These are phyloP conservation scores for Sorghum bicolor DNA, from an alignment of 176 grass and related monocot genomes.

Conservation along the genomic window DNA sequence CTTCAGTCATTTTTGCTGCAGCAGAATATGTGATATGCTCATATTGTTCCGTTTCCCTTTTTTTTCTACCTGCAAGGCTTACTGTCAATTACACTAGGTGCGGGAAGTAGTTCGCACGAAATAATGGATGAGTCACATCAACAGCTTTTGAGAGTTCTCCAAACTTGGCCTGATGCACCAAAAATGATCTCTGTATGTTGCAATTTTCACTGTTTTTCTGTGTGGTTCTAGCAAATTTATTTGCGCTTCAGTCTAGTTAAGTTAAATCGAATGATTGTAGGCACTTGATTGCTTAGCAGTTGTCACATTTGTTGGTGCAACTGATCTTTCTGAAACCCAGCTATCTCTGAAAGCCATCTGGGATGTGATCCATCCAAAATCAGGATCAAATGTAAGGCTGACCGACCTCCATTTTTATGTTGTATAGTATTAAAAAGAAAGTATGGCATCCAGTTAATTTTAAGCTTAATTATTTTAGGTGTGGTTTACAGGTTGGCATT, in stretches of 20 bases:
- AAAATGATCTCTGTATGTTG: constrained; percentile 71
- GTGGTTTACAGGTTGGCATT: neutral
- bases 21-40: constrained; percentile 17
- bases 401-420: neutral
- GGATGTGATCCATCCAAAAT: constrained; percentile 89
- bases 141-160: constrained; percentile 59
- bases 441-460: neutral
- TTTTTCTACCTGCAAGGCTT: constrained; percentile 48
- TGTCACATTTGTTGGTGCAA: constrained; percentile 72
- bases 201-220: neutral
- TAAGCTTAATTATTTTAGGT: constrained; percentile 15
- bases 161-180: constrained; percentile 53
- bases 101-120: constrained; percentile 50
- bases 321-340: constrained; percentile 77
- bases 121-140: constrained; percentile 64
- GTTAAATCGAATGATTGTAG: constrained; percentile 29
- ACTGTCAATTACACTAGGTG: constrained; percentile 68
- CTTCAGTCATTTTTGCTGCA: neutral
- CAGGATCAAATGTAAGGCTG: constrained; percentile 61
- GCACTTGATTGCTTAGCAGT: constrained; percentile 71
- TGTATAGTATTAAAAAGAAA: neutral
- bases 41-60: neutral
- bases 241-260: neutral
- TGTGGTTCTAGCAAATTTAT: neutral
- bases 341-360: constrained; percentile 68